phyloP scores from a whole-genome alignment of 1,139 yeast species.

The Geotrichum aggregatum region DNA sequence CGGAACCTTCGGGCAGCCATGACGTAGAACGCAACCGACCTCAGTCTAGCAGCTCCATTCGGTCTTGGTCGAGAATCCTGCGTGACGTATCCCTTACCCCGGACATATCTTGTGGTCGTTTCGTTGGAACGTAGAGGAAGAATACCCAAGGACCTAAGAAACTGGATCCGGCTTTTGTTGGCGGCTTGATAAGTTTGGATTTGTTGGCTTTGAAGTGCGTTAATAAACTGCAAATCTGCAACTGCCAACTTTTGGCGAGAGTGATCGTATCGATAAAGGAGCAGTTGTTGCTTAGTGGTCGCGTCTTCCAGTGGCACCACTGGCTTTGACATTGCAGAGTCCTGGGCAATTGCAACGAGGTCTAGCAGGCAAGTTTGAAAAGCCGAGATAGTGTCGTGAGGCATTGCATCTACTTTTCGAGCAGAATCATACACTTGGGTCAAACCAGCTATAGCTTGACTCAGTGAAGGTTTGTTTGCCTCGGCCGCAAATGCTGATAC shows the following conservation, averaged over 20 bases:
- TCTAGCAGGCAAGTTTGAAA: slow-evolving; percentile 15
- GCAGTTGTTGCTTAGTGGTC: slow-evolving; percentile 15
- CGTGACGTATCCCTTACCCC: not conserved
- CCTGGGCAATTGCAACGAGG: not conserved
- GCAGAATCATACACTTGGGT: slow-evolving; percentile 14
- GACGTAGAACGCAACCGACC: slow-evolving; percentile 11
- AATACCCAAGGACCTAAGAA: slow-evolving; percentile 12
- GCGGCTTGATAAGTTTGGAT: slow-evolving; percentile 11
- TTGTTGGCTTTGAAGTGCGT: slow-evolving; percentile 8
- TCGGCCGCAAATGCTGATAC: not conserved
- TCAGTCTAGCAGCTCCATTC: slow-evolving; percentile 1
- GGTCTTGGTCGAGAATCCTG: slow-evolving; percentile 3
- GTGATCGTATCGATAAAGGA: slow-evolving; percentile 15
- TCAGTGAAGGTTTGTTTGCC: not conserved
- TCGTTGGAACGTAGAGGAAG: not conserved
- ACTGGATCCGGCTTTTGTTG: slow-evolving; percentile 13
- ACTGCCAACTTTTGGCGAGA: slow-evolving; percentile 10
- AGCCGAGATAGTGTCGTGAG: slow-evolving; percentile 7
- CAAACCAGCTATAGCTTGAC: not conserved
- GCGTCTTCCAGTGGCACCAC: slow-evolving; percentile 8
- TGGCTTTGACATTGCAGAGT: not conserved
- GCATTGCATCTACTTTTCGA: slow-evolving; percentile 9
- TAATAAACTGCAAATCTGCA: slow-evolving; percentile 10
- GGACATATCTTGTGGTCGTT: not conserved
- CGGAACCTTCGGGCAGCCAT: slow-evolving; percentile 13